These are phyloP conservation scores for Lactarius akahatsu DNA, from an alignment of 768 basidiomycete species.

Conservation along the genomic window DNA sequence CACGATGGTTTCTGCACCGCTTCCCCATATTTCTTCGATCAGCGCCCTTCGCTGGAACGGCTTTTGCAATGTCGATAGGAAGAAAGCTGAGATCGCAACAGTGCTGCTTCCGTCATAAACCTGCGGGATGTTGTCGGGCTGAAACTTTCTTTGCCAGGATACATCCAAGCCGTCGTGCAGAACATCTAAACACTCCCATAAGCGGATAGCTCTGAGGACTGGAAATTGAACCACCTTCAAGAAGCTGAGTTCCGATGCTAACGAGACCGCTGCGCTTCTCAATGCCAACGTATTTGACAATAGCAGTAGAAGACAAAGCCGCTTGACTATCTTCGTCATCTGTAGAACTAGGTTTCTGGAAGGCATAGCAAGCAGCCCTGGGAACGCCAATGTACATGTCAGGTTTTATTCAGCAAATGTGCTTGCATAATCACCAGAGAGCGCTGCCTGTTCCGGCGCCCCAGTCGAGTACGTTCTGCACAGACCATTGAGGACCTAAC, in stretches of 20 bases:
- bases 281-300: slow-evolving; percentile 67
- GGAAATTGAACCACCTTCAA: slow-evolving; percentile 46
- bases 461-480: slow-evolving; percentile 75
- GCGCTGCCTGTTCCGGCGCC: slow-evolving; percentile 81
- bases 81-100: slow-evolving; percentile 83
- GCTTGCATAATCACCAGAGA: slow-evolving; percentile 56
- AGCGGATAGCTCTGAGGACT: slow-evolving; percentile 17
- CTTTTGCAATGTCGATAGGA: slow-evolving; percentile 70
- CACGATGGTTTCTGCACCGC: slow-evolving; percentile 83
- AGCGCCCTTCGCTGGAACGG: slow-evolving; percentile 60
- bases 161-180: slow-evolving; percentile 46
- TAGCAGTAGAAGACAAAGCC: slow-evolving; percentile 47
- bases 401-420: background rate
- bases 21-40: slow-evolving; percentile 87
- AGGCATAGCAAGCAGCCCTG: slow-evolving; percentile 69
- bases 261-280: slow-evolving; percentile 75
- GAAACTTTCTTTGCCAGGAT: slow-evolving; percentile 59
- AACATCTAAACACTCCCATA: slow-evolving; percentile 41
- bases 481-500: slow-evolving; percentile 58
- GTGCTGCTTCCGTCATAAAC: slow-evolving; percentile 47
- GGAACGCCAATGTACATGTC: background rate
- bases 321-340: slow-evolving; percentile 35
- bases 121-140: slow-evolving; percentile 44
- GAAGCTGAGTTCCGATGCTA: slow-evolving; percentile 61
- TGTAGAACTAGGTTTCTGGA: slow-evolving; percentile 45